Base-by-base conservation (phyloP, 192 early-diverging fungal species). In the Radiomyces spectabilis region DNA sequence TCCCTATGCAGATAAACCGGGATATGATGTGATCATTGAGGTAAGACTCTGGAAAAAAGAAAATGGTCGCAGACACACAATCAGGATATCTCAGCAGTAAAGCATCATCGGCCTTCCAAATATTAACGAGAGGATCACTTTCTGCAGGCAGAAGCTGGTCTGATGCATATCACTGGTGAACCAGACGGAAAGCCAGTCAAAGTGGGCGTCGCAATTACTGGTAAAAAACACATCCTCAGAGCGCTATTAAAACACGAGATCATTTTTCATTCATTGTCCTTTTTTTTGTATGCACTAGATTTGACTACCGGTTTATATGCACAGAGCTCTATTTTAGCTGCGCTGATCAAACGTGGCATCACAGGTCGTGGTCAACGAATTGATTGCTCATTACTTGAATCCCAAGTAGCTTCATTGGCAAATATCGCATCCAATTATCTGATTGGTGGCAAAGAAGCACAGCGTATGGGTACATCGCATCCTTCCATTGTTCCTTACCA, bases 121-220 rank as follows among this genome's bases (percentile, higher is more conserved):
- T 53, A 22, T 53, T 6, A 39, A 13, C n/a, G 38, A 39, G 38
- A n/a, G n/a, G n/a, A n/a, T n/a, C n/a, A 44, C 1, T 41, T 6
- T 32, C 33, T 21, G 31, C 32, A 77, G 68, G 88, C 83, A 5
- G 91, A 95, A 61, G 93, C 88, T 16, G 95, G 95, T 16, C 50
- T 98, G 25, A 98, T 98, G 93, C 83, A 94, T 62, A 98, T 98
- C 32, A 98, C 95, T 4, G 95, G 92, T 13, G 92, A 94, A 55
- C 75, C 76, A 21, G 65, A 80, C 58, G 85, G 92, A 0, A 40
- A 72, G 37, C 93, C 93, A 0, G 95, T 95, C 41, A 98, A 98
- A 63, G 89, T 95, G 1, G 95, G 95, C 33, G 95, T 98, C 0
- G 95, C 95, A 0, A 91, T 98, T n/a, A 95, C 91, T 41, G 89